A percentile compares a stretch with the other conserved stretches of the same genome.
These are phyloP conservation scores for Blastobotrys terrestris DNA, from an alignment of 805 yeast species.

Conservation along the genomic window DNA sequence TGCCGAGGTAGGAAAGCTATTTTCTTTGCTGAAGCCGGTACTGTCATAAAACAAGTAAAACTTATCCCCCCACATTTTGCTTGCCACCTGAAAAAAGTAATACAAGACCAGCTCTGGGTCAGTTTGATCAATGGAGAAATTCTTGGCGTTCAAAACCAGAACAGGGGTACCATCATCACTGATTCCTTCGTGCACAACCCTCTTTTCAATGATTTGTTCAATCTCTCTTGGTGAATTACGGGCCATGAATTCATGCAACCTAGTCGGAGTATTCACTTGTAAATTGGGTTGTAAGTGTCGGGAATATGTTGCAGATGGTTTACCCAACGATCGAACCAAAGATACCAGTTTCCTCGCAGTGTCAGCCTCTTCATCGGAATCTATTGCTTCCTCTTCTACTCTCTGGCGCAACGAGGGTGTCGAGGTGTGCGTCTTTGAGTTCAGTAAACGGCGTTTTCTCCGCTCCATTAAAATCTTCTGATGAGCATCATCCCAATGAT, in stretches of 20 bases:
- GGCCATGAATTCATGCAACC: conserved; percentile 67
- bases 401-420: not conserved
- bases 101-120: conserved; percentile 51
- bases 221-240: conserved; percentile 53
- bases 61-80: conserved; percentile 66
- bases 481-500: conserved; percentile 39
- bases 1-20: conserved; percentile 28
- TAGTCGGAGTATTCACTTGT: conserved; percentile 19
- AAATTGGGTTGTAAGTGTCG: conserved; percentile 1
- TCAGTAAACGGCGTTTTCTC: conserved; percentile 14
- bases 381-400: not conserved
- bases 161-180: conserved; percentile 70
- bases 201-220: conserved; percentile 37
- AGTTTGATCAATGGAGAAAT: conserved; percentile 30
- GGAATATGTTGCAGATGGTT: conserved; percentile 11
- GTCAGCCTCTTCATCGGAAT: conserved; percentile 1
- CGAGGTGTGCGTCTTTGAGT: not conserved
- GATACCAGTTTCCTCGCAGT: conserved; percentile 11
- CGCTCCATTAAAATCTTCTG: conserved; percentile 19
- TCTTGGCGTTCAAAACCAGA: conserved; percentile 43
- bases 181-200: conserved; percentile 56
- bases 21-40: conserved; percentile 46
- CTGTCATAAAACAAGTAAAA: conserved; percentile 62
- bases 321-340: conserved; percentile 15
- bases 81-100: conserved; percentile 55